phyloP scores from a whole-genome alignment of 345 rosid species.

The Camelina laxa region DNA sequence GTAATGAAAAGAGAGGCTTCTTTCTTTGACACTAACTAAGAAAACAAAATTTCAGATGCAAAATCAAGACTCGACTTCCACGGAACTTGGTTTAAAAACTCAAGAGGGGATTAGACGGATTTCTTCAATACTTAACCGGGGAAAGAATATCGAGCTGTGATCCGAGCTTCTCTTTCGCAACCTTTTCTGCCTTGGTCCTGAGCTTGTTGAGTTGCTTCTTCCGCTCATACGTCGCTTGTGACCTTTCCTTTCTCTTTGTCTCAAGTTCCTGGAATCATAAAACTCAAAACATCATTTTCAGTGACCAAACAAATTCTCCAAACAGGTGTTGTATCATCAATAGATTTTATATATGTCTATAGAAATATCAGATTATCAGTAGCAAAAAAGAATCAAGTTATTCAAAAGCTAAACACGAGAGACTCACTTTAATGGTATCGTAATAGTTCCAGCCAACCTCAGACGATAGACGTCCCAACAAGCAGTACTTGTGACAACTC shows the following conservation, averaged over 20 bases:
- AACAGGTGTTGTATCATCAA: not conserved
- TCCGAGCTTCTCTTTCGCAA: slow-evolving; percentile 70
- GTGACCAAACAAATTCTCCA: not conserved
- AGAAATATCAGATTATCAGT: not conserved
- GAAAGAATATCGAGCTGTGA: slow-evolving; percentile 57
- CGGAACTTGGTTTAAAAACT: not conserved
- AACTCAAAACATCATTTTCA: not conserved
- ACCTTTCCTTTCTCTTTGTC: slow-evolving; percentile 72
- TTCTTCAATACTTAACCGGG: slow-evolving; percentile 54
- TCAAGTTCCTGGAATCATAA: slow-evolving; percentile 58
- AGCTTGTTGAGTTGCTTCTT: slow-evolving; percentile 71
- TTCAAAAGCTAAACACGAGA: not conserved
- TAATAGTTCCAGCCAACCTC: slow-evolving; percentile 80
- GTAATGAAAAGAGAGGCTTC: not conserved
- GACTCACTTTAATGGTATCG: slow-evolving; percentile 62
- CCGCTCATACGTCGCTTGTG: slow-evolving; percentile 60
- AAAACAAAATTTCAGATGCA: slow-evolving; percentile 6
- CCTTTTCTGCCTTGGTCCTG: slow-evolving; percentile 65
- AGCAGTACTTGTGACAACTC: slow-evolving; percentile 68
- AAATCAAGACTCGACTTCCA: not conserved
- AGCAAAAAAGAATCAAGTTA: not conserved
- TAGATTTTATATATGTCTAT: not conserved
- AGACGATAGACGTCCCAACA: slow-evolving; percentile 60
- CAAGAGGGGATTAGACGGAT: not conserved
- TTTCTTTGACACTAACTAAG: not conserved